A percentile compares a stretch with the other conserved stretches of the same genome.
phyloP scores from a whole-genome alignment of 306 rosid species.

The Prunus mongolica region DNA sequence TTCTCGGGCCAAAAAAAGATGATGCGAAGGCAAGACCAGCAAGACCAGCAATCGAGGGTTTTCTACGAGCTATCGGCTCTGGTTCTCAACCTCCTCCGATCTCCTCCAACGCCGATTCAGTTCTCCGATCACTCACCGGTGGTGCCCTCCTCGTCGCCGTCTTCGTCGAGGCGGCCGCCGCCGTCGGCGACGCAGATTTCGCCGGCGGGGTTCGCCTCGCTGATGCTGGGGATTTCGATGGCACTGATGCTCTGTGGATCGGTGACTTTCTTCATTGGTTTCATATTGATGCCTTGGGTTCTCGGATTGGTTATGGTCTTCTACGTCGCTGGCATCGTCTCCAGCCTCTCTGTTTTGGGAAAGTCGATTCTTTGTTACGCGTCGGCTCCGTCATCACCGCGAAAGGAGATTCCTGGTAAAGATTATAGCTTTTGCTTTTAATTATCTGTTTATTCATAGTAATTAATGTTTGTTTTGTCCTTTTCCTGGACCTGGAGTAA shows the following conservation, averaged over 20 bases:
- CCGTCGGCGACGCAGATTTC: slow-evolving; percentile 40
- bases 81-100: slow-evolving; percentile 68
- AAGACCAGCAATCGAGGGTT: slow-evolving; percentile 56
- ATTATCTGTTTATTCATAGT: background rate
- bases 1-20: slow-evolving; percentile 2
- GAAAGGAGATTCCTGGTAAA: slow-evolving; percentile 68
- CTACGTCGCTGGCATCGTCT: slow-evolving; percentile 68
- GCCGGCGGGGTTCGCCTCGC: slow-evolving; percentile 75
- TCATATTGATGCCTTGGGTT: slow-evolving; percentile 93
- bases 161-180: slow-evolving; percentile 11
- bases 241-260: slow-evolving; percentile 94
- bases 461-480: background rate
- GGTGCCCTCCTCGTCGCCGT: background rate
- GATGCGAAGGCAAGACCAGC: slow-evolving; percentile 39
- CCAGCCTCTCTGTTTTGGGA: slow-evolving; percentile 56
- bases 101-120: slow-evolving; percentile 50
- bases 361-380: slow-evolving; percentile 65
- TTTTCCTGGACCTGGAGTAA: background rate
- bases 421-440: background rate
- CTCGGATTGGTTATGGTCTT: slow-evolving; percentile 65
- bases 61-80: slow-evolving; percentile 63
- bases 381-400: slow-evolving; percentile 37
- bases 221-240: slow-evolving; percentile 75
- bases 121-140: slow-evolving; percentile 31
- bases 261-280: slow-evolving; percentile 83